A percentile compares a stretch with the other conserved stretches of the same genome.
These are phyloP conservation scores for Fusarium humuli DNA, from an alignment of 2,329 filamentous ascomycete genomes.

Conservation along the genomic window DNA sequence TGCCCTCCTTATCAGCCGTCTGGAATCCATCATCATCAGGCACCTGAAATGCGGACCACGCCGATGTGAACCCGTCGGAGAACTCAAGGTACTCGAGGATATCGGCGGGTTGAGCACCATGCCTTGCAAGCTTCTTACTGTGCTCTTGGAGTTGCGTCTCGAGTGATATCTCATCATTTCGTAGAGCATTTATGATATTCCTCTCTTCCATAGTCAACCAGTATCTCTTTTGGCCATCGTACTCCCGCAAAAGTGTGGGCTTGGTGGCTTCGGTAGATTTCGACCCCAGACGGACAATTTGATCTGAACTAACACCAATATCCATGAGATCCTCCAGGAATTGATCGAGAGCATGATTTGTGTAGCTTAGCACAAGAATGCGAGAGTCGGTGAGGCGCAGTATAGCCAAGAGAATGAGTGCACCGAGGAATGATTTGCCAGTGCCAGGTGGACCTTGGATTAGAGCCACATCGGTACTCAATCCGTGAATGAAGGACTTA, in stretches of 20 bases:
- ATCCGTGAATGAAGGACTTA: constrained; percentile 64
- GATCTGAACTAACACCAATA: constrained; percentile 61
- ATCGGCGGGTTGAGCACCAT: constrained; percentile 30
- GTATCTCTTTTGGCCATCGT: constrained; percentile 47
- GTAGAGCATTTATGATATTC: constrained; percentile 55
- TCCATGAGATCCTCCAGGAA: constrained; percentile 73
- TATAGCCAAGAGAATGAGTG: constrained; percentile 68
- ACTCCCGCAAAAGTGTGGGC: constrained; percentile 59
- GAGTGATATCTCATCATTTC: constrained; percentile 20
- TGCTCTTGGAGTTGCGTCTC: constrained; percentile 45
- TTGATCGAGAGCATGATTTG: constrained; percentile 75
- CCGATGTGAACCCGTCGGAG: constrained; percentile 60
- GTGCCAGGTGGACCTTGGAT: constrained; percentile 83
- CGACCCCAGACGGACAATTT: constrained; percentile 72
- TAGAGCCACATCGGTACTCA: constrained; percentile 66
- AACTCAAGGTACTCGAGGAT: constrained; percentile 64
- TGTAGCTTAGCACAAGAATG: constrained; percentile 75
- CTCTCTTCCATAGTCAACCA: constrained; percentile 46
- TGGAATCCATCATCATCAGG: constrained; percentile 62
- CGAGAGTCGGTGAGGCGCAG: constrained; percentile 60
- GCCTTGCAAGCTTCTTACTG: constrained; percentile 27
- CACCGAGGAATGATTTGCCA: constrained; percentile 80
- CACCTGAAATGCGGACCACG: constrained; percentile 67
- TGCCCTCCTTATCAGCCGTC: constrained; percentile 60
- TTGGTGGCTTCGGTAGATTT: constrained; percentile 65